Conservation (phyloP, 1,284 basidiomycete genomes). For the Rhodofomes roseus region DNA sequence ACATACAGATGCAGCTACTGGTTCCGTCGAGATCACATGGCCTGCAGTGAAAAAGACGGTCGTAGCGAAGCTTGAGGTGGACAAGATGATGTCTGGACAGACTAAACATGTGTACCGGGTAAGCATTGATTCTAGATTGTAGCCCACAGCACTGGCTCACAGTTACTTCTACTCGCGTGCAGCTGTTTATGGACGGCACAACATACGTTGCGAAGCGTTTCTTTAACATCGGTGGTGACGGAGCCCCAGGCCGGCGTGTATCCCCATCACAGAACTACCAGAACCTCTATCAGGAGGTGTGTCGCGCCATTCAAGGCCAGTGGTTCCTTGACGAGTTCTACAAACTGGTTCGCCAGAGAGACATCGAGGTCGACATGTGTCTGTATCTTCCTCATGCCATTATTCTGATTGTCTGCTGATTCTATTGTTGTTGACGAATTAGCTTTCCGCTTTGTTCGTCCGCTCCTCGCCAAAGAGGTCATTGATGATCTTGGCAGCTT, state of each 20-base stretch:
- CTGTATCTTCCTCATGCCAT: background rate
- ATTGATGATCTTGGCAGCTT: too few relatives aligned
- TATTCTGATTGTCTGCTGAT: too few relatives aligned
- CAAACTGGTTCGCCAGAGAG: background rate
- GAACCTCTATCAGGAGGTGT: background rate
- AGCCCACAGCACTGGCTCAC: too few relatives aligned
- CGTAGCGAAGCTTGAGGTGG: background rate
- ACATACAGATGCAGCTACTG: too few relatives aligned
- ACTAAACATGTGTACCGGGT: too few relatives aligned
- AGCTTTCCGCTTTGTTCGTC: too few relatives aligned
- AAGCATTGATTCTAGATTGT: too few relatives aligned
- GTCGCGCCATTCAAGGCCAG: background rate
- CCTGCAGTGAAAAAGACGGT: too few relatives aligned
- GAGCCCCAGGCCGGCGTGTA: background rate
- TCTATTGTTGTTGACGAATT: too few relatives aligned
- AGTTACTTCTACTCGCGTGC: too few relatives aligned
- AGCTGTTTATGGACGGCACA: background rate
- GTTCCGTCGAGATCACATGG: too few relatives aligned
- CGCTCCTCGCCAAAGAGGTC: too few relatives aligned
- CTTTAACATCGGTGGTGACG: background rate
- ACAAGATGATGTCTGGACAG: background rate
- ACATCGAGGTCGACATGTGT: background rate
- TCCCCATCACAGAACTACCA: background rate
- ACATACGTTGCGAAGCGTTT: slow-evolving; percentile 3
- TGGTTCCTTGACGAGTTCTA: slow-evolving; percentile 5